These are phyloP conservation scores for Eutypella sp. DNA, from an alignment of 2,329 filamentous ascomycete genomes.

Conservation along the genomic window DNA sequence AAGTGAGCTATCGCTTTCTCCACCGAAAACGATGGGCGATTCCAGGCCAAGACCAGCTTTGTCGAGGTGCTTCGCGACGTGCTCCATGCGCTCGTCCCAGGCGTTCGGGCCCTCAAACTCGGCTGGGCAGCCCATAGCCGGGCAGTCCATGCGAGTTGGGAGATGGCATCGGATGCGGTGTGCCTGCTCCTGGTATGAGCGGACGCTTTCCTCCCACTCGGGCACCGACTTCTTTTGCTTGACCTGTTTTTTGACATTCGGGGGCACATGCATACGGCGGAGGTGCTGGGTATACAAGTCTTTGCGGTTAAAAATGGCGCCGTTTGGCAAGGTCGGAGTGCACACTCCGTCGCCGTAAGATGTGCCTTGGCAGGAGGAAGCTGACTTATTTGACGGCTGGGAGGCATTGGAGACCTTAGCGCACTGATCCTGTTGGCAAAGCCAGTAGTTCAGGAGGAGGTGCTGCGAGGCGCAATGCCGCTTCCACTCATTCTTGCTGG, in stretches of 20 bases:
- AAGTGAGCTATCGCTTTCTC: conserved; percentile 21
- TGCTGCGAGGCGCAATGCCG: conserved; percentile 80
- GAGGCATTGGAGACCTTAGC: conserved; percentile 27
- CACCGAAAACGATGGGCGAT: conserved; percentile 20
- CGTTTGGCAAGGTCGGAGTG: conserved; percentile 42
- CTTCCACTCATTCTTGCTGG: conserved; percentile 93
- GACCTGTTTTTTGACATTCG: conserved; percentile 33
- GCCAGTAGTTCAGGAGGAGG: conserved; percentile 67
- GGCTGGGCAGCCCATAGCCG: conserved; percentile 53
- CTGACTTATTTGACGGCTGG: conserved; percentile 13
- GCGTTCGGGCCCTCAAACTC: conserved; percentile 57
- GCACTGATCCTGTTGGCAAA: conserved; percentile 64
- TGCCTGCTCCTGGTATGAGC: conserved; percentile 53
- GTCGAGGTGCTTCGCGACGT: conserved; percentile 78
- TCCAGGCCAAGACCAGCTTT: conserved; percentile 33
- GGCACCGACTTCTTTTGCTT: conserved; percentile 30
- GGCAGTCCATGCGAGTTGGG: conserved; percentile 58
- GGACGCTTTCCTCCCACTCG: conserved; percentile 50
- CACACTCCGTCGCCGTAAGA: conserved; percentile 7
- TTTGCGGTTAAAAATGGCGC: conserved; percentile 77
- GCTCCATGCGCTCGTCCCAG: conserved; percentile 85
- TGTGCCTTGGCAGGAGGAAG: conserved; percentile 15
- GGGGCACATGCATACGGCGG: conserved; percentile 72
- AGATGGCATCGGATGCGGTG: conserved; percentile 54
- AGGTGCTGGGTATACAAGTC: conserved; percentile 88